phyloP scores from a whole-genome alignment of 2,329 filamentous ascomycete genomes.

The Botrytis fragariae region DNA sequence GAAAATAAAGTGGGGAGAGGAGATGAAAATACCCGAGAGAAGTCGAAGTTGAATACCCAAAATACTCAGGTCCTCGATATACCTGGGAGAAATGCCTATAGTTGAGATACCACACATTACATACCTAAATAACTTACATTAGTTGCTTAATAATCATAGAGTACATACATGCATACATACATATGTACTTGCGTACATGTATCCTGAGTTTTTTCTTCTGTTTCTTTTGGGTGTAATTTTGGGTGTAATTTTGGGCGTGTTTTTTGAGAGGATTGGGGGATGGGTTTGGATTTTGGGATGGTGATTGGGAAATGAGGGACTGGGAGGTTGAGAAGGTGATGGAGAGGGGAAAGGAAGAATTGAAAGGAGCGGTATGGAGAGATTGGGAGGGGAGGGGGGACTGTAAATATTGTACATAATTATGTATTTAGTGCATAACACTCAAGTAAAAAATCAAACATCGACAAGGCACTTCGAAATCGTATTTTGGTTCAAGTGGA shows the following conservation, averaged over 20 bases:
- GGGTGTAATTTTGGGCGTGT: too few relatives aligned
- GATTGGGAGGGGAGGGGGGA: not conserved
- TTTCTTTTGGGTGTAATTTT: not conserved
- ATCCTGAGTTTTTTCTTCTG: not conserved
- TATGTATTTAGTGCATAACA: too few relatives aligned
- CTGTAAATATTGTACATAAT: too few relatives aligned
- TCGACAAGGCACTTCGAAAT: too few relatives aligned
- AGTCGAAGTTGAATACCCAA: not conserved
- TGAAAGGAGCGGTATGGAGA: not conserved
- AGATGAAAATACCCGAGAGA: conserved; percentile 3
- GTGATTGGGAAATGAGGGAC: not conserved
- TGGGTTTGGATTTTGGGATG: not conserved
- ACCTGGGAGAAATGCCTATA: not conserved
- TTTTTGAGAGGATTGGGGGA: not conserved
- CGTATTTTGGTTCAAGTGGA: too few relatives aligned
- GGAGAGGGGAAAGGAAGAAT: not conserved
- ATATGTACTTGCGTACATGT: not conserved
- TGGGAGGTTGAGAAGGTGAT: not conserved
- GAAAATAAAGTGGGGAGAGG: not conserved
- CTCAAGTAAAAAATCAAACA: not conserved
- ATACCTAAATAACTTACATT: not conserved
- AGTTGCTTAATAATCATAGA: not conserved
- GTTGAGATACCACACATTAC: not conserved
- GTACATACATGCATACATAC: not conserved
- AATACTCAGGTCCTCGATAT: not conserved